These are phyloP conservation scores for Alternaria panax DNA, from an alignment of 2,329 filamentous ascomycete genomes.

Conservation along the genomic window DNA sequence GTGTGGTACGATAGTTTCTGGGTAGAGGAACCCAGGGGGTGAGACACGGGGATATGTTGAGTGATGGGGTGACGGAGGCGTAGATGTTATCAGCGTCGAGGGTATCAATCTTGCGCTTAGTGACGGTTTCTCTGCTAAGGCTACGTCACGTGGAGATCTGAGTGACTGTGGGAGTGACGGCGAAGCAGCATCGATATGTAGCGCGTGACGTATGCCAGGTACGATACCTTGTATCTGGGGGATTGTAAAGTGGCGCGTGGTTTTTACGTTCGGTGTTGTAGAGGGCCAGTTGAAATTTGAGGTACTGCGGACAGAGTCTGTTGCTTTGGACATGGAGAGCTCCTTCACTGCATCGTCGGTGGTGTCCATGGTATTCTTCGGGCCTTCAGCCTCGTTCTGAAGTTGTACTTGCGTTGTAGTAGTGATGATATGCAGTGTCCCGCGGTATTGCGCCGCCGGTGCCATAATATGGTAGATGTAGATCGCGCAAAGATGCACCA, in stretches of 20 bases:
- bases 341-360: background rate
- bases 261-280: background rate
- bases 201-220: background rate
- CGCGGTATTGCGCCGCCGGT: background rate
- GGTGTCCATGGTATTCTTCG: background rate
- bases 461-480: background rate
- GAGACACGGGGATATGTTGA: constrained; percentile 15
- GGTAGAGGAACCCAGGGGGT: constrained; percentile 17
- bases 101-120: too few relatives aligned
- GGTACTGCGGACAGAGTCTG: background rate
- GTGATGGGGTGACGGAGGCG: background rate
- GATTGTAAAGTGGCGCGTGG: background rate
- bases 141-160: background rate
- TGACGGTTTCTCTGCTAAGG: too few relatives aligned
- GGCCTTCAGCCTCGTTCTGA: background rate
- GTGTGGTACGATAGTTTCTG: constrained; percentile 13
- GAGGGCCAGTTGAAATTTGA: background rate
- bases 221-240: constrained; percentile 8
- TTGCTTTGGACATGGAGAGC: background rate
- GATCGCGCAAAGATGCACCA: background rate
- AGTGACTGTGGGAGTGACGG: background rate
- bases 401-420: background rate
- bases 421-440: background rate
- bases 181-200: background rate
- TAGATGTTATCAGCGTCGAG: background rate